Conservation (phyloP, 2,329 filamentous ascomycete genomes). For the Penicillium sp. region DNA sequence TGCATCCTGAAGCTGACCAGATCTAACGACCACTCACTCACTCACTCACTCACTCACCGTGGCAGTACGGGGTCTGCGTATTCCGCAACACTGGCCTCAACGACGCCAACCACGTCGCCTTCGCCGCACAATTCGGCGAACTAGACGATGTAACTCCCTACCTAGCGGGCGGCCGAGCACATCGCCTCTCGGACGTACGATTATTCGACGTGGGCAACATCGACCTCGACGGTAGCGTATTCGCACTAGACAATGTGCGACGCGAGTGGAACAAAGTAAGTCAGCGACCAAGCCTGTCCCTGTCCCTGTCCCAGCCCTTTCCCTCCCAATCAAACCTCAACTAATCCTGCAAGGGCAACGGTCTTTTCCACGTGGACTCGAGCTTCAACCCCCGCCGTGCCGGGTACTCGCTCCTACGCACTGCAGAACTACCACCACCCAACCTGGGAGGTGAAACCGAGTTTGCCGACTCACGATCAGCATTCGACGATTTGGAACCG, state of each 20-base stretch:
- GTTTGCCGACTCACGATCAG: constrained; percentile 58
- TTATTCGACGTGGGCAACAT: constrained; percentile 64
- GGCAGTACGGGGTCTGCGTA: constrained; percentile 59
- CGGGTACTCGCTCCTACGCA: constrained; percentile 56
- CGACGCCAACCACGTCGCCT: constrained; percentile 57
- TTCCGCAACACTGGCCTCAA: constrained; percentile 57
- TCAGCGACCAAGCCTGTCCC: background rate
- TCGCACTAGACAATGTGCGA: constrained; percentile 48
- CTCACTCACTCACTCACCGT: too few species aligned
- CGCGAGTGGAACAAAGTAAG: constrained; percentile 47
- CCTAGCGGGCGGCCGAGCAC: constrained; percentile 50
- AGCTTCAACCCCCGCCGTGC: constrained; percentile 61
- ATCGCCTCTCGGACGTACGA: constrained; percentile 54
- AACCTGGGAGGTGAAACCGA: constrained; percentile 57
- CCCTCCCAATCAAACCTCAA: background rate
- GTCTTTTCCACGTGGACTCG: constrained; percentile 60
- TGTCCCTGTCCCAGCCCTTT: background rate
- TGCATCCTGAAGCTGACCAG: background rate
- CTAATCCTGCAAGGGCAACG: constrained; percentile 46
- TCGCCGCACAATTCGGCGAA: constrained; percentile 57
- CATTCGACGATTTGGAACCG: constrained; percentile 52
- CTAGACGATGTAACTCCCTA: constrained; percentile 61
- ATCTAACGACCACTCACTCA: too few species aligned
- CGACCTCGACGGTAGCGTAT: constrained; percentile 51
- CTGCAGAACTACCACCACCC: constrained; percentile 53